Evolutionary conservation across 345 rosid species (phyloP).

Genomic region (Euclidium syriacum): DNA sequence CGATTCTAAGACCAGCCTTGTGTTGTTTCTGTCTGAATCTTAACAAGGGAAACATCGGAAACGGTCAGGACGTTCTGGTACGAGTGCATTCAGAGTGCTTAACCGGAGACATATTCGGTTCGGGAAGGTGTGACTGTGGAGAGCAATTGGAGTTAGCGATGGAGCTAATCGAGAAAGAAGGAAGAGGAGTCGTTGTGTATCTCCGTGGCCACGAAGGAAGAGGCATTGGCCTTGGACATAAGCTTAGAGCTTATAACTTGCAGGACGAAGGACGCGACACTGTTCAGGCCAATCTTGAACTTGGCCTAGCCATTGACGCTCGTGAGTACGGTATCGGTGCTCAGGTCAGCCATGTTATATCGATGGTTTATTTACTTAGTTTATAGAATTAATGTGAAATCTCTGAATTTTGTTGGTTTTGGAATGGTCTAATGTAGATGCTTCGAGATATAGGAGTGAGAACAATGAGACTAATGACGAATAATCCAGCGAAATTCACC

Average conservation of each 20-base stretch:
- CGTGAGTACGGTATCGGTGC: conserved; percentile 91
- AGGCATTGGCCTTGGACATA: conserved; percentile 90
- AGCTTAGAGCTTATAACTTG: conserved; percentile 74
- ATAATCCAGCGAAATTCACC: conserved; percentile 83
- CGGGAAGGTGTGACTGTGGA: conserved; percentile 86
- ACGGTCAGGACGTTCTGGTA: conserved; percentile 79
- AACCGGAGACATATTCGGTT: conserved; percentile 81
- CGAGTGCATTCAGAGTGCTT: conserved; percentile 90
- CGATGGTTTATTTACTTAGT: neutral
- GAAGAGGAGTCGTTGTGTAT: conserved; percentile 70
- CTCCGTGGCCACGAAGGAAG: conserved; percentile 93
- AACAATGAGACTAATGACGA: conserved; percentile 87
- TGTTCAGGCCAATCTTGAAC: conserved; percentile 79
- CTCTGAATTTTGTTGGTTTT: neutral
- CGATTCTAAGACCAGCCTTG: neutral
- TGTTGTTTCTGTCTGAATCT: neutral
- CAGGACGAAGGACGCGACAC: conserved; percentile 93
- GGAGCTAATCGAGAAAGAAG: conserved; percentile 60
- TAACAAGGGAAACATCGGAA: conserved; percentile 61
- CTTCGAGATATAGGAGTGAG: conserved; percentile 69
- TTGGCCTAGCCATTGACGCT: conserved; percentile 75
- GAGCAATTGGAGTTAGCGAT: conserved; percentile 75
- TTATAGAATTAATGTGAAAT: neutral
- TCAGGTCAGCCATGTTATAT: conserved; percentile 47
- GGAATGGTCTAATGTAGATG: conserved; percentile 39